Evolutionary conservation across 306 rosid species (phyloP), one percentile per base, ranked within the genome.

Genomic region (Crataegus laevigata): DNA sequence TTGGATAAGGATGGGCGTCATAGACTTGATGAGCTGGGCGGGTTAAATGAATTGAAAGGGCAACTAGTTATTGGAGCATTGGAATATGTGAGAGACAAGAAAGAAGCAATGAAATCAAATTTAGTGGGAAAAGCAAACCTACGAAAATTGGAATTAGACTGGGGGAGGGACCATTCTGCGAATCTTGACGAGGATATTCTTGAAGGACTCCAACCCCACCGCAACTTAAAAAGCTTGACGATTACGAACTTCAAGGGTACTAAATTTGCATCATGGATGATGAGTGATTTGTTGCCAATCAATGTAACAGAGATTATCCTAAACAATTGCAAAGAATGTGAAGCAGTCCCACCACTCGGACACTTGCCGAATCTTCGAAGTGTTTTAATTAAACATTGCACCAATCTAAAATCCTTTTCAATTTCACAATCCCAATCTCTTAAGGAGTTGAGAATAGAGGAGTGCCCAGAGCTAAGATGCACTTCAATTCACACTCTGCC

Each of bases 171-270:
- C 32, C 4, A 0, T 24, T 1, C 2, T 8, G 32, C 1, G 0
- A 0, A 30, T 32, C 1, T 32, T 17, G 40, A 50, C 38, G 4
- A 3, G 28, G 40, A 68, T 43, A 32, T 68, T 43, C 58, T 45
- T 0, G 59, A 45, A 25, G 72, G n/a, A 12, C 38, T 68, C 0
- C 58, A 11, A 25, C 58, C 24, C 15, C 57, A 69, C 17, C 15
- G 18, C 9, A 26, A 24, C 3, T 2, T 69, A 13, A 25, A 69
- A 18, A 8, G 25, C 21, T 28, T 69, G 21, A 7, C 2, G 0
- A 36, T 36, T 36, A 0, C 0, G 40, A 0, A 1, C 0, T 36
- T 36, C 40, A 36, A 1, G 50, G 17, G 73, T 47, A 8, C 7
- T 15, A 69, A 26, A 15, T 26, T 69, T 5, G 40, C 73, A 4